phyloP scores from a whole-genome alignment of 306 rosid species.

The Carpinus fangiana region DNA sequence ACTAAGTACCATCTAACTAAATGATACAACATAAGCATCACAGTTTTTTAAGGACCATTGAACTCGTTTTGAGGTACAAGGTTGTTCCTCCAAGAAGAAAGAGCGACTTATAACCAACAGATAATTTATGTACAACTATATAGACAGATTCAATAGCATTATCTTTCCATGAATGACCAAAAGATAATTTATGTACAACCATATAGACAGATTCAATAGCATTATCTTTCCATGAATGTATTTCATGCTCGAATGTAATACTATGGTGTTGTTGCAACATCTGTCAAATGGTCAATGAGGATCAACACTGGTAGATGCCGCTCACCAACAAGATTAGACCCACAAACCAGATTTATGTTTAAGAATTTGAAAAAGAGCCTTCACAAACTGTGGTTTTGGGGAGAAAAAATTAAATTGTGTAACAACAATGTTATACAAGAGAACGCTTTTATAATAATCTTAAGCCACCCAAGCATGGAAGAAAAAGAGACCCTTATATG shows the following conservation, averaged over 20 bases:
- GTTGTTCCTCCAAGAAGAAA: not conserved
- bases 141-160: not conserved
- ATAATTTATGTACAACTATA: not conserved
- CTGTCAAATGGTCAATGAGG: not conserved
- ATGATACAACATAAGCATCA: not conserved
- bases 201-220: not conserved
- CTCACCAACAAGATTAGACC: not conserved
- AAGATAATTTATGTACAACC: not conserved
- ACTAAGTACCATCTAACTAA: not conserved
- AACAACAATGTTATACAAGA: not conserved
- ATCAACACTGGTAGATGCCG: not conserved
- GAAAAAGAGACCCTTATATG: not conserved
- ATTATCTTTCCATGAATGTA: not conserved
- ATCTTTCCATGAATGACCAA: not conserved
- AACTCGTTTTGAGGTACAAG: not conserved
- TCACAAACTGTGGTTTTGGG: not conserved
- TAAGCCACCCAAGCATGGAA: not conserved
- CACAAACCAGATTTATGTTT: not conserved
- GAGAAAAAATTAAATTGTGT: not conserved
- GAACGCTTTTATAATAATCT: too few species aligned
- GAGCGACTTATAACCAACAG: not conserved
- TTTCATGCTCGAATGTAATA: too few species aligned
- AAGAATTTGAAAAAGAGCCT: not conserved
- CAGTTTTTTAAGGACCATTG: not conserved
- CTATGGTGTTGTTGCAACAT: not conserved